Percentiles rank a stretch among this genome's conserved stretches.
phyloP scores from a whole-genome alignment of 2,329 filamentous ascomycete species.

The Phaeosphaeriaceae sp. region DNA sequence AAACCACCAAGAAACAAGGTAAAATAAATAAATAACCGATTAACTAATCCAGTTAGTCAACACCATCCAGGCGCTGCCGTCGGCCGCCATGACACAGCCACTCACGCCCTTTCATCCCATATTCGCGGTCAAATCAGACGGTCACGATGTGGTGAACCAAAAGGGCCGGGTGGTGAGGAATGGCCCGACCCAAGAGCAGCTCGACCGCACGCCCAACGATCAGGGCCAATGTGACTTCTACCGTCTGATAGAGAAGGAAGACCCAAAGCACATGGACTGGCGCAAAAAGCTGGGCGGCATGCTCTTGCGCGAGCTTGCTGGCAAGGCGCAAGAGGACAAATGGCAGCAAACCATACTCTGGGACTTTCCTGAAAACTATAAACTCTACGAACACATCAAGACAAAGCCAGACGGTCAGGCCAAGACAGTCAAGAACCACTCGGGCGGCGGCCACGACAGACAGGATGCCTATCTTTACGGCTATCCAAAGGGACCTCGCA shows the following conservation, averaged over 20 bases:
- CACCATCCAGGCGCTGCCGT: background rate
- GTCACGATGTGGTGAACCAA: conserved; percentile 56
- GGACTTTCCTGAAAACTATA: conserved; percentile 62
- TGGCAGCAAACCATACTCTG: conserved; percentile 58
- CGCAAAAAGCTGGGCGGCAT: conserved; percentile 65
- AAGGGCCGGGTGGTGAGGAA: conserved; percentile 59
- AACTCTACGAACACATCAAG: conserved; percentile 65
- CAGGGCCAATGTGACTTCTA: conserved; percentile 63
- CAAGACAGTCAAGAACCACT: conserved; percentile 58
- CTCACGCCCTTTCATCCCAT: conserved; percentile 57
- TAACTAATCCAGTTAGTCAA: too few species aligned
- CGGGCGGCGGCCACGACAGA: conserved; percentile 58
- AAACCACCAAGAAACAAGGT: too few species aligned
- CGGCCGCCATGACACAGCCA: conserved; percentile 39
- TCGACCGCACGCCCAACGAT: conserved; percentile 59
- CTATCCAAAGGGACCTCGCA: conserved; percentile 62
- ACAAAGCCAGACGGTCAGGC: conserved; percentile 57
- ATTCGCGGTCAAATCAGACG: conserved; percentile 57
- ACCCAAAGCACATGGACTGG: conserved; percentile 64
- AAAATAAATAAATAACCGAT: too few species aligned
- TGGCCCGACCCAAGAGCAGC: conserved; percentile 58
- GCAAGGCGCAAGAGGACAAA: conserved; percentile 44
- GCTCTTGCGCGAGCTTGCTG: conserved; percentile 59
- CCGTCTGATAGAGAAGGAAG: conserved; percentile 56
- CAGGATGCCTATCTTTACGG: conserved; percentile 68